phyloP scores from a whole-genome alignment of 2,329 filamentous ascomycete species.

The Corinectria fuckeliana region DNA sequence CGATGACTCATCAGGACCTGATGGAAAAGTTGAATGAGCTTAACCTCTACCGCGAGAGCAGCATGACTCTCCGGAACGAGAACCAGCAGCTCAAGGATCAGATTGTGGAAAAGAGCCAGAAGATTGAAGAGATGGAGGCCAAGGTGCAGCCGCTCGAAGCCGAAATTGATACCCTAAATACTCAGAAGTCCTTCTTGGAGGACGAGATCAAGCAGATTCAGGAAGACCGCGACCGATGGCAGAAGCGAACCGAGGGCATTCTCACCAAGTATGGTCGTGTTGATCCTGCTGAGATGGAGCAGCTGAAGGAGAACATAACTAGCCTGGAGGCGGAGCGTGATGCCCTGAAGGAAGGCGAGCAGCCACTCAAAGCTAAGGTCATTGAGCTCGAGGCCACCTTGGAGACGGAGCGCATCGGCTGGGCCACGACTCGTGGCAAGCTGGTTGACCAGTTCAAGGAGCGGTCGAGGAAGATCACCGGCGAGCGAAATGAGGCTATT shows the following conservation, averaged over 20 bases:
- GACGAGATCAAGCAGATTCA: constrained; percentile 89
- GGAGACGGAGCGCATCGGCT: constrained; percentile 61
- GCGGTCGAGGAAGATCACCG: constrained; percentile 59
- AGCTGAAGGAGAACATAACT: constrained; percentile 79
- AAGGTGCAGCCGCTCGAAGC: constrained; percentile 84
- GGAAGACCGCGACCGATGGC: constrained; percentile 92
- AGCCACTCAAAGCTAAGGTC: constrained; percentile 60
- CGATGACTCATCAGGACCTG: constrained; percentile 84
- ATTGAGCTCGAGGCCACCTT: constrained; percentile 58
- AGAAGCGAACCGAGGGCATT: constrained; percentile 94
- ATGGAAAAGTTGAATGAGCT: constrained; percentile 96
- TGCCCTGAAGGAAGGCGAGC: constrained; percentile 56
- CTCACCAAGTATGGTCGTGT: constrained; percentile 95
- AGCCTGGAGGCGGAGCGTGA: constrained; percentile 71
- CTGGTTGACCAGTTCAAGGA: constrained; percentile 70
- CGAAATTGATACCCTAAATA: constrained; percentile 82
- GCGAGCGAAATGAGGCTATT: constrained; percentile 60
- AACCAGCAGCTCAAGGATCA: constrained; percentile 79
- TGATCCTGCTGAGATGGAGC: constrained; percentile 90
- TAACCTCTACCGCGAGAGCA: constrained; percentile 95
- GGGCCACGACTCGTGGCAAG: constrained; percentile 59
- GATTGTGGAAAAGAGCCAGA: constrained; percentile 75
- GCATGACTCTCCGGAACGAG: constrained; percentile 87
- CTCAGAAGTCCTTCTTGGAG: constrained; percentile 79
- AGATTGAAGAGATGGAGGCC: constrained; percentile 74